Evolutionary conservation across 225 moss, liverwort and hornwort genomes (phyloP), one percentile per base, ranked within the genome.

Genomic region (Lunularia cruciata): DNA sequence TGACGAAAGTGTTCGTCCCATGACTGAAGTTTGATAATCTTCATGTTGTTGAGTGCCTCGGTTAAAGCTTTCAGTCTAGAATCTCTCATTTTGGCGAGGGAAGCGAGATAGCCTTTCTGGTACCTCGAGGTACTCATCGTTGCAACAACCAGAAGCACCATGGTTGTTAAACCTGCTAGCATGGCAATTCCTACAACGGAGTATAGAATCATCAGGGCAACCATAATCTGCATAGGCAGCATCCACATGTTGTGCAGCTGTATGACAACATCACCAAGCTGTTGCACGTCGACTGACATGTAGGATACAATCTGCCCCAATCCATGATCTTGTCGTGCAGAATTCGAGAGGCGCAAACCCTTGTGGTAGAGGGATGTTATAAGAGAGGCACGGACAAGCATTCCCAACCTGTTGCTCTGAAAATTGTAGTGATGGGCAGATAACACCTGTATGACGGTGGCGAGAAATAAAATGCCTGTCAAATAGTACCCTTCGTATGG

Each of bases 201-300:
- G 49, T 75, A 87, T 35, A 87, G 73, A 23, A 87, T 84, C 20
- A 57, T 15, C 4, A 87, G 70, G 33, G 87, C 87, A 6, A 87
- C 62, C 31, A 37, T 48, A 34, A 87, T 84, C 66, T 87, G 87
- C 39, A 76, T 6, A 15, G 87, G 87, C 13, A 87, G 60, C 36
- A 83, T 28, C 87, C 87, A 87, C 65, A 87, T 63, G 55, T 87
- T 77, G 71, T 87, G 87, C 51, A 83, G 34, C 48, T 75, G 83
- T 32, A 80, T 73, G 45, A 87, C 34, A 13, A 82, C 82, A 63
- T 84, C 73, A 20, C 77, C 70, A 15, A 87, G 72, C 73, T 84
- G 82, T 68, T 79, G 84, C 26, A 82, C 82, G 45, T 87, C 87
- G 35, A 83, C 84, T 6, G 84, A 82, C 87, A 87, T 87, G 75